Evolutionary conservation across 2,329 filamentous ascomycete genomes (phyloP), one percentile per base, ranked within the genome.

Genomic region (Neoscytalidium dimidiatum): DNA sequence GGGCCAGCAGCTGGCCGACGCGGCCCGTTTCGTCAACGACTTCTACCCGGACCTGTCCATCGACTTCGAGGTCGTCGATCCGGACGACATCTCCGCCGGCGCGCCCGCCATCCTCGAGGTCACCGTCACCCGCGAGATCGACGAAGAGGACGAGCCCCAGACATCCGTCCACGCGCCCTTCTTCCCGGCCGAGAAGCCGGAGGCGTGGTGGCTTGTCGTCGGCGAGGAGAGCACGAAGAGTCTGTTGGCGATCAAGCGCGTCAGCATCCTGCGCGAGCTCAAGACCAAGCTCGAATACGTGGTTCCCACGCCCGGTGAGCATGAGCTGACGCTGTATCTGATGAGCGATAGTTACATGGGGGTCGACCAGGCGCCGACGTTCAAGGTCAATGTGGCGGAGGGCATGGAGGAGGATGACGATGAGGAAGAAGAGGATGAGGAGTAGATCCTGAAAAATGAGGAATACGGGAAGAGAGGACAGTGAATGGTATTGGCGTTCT

Each of bases 161-260:
- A 86, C 90, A 1, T 90, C 89, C 1, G 96, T 98, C 2, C 94
- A 98, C 75, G 94, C 94, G 60, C 95, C 95, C 0, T 99, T 98
- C 84, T 99, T 95, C 76, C 94, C 95, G 0, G 83, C 79, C 57
- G 90, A 90, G 78, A 99, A 99, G 85, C 90, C 92, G 82, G 95
- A 99, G 84, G 97, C 95, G 75, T 99, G 94, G 94, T 99, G 95
- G 95, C 82, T 99, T 64, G 92, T 99, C 21, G 92, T 99, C 35
- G 94, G 94, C 31, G 94, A 98, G 71, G 93, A 97, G 80, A 90
- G 88, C 76, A 92, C 90, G 44, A 94, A 92, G 82, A 94, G 85
- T 68, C 82, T 99, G 67, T 83, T 98, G 65, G 94, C 92, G 2
- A 97, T 98, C 82, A 99, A 98, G 85, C 88, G 94, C 70, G 90